phyloP scores from a whole-genome alignment of 1,284 basidiomycete species.

The Coriolopsis trogii region DNA sequence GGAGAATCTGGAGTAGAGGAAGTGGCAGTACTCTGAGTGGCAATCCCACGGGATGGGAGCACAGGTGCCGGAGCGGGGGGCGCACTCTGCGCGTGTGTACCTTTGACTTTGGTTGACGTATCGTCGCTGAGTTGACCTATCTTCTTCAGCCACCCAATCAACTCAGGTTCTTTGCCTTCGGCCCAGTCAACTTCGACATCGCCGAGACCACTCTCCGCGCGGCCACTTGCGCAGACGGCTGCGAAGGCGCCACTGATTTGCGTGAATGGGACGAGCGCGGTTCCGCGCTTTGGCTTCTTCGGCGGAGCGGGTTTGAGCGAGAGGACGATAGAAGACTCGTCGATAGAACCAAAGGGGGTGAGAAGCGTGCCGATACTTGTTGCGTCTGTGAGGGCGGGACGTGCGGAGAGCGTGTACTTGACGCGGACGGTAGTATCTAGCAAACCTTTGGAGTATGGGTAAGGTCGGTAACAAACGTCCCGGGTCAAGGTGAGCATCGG shows the following conservation, averaged over 20 bases:
- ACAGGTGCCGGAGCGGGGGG: neutral
- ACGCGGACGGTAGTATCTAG: constrained; percentile 75
- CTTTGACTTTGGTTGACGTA: neutral
- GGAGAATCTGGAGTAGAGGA: constrained; percentile 1
- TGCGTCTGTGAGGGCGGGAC: constrained; percentile 57
- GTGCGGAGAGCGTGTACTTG: constrained; percentile 61
- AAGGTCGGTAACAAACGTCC: neutral
- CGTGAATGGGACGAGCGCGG: constrained; percentile 73
- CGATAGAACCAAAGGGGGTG: constrained; percentile 60
- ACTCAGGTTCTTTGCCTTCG: constrained; percentile 68
- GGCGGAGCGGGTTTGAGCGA: constrained; percentile 53
- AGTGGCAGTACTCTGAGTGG: neutral
- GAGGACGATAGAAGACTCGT: constrained; percentile 65
- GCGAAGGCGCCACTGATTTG: constrained; percentile 75
- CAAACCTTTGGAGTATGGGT: constrained; percentile 42
- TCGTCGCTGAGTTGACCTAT: constrained; percentile 58
- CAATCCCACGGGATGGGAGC: neutral
- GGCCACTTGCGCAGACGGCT: constrained; percentile 63
- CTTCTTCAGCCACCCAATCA: constrained; percentile 76
- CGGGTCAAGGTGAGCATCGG: neutral
- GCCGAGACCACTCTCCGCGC: constrained; percentile 42
- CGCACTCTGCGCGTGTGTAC: neutral
- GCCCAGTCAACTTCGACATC: constrained; percentile 56
- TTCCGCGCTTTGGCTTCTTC: constrained; percentile 68
- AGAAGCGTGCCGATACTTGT: constrained; percentile 55